Evolutionary conservation across 73 alveolate genomes (phyloP), one percentile per base, ranked within the genome.

Genomic region (Paramecium bursaria): DNA sequence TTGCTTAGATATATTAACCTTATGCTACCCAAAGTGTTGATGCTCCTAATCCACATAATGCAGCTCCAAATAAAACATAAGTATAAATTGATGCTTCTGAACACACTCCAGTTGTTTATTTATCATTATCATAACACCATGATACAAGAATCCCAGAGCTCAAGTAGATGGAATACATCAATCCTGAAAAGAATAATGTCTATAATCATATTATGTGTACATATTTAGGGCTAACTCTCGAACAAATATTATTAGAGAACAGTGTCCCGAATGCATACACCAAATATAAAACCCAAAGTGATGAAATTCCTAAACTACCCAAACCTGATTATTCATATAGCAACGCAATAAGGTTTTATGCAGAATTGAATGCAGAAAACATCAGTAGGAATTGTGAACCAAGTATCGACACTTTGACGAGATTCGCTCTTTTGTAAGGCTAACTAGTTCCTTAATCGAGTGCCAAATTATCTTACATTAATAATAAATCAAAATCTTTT

Each of bases 291-390:
- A 48, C 77, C 33, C 51, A 39, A 15, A 79, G 55, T n/a, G 89
- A 79, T 13, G 54, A 53, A 23, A 39, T 31, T 23, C 89, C 89
- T 54, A 79, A 55, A 79, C 54, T 61, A 19, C 15, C 35, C 33
- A 39, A 54, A 17, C 51, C 48, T 44, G 75, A 54, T 9, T 49
- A 27, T 11, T 47, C 42, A 23, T 54, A 79, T 3, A 79, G 51
- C 19, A 61, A 39, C 4, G 47, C 89, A 6, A 79, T 73, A 25
- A 79, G 23, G 23, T 79, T 79, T 13, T 67, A 60, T 9, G 89
- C 89, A 25, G 89, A 79, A 39, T 54, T 79, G 53, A 79, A 79
- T 39, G 89, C 77, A 3, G 89, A 79, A 27, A 79, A 79, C 61
- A 79, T 53, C 15, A 79, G 73, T 5, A 79, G 57, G 49, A 79